These are phyloP conservation scores for Botrytis elliptica DNA, from an alignment of 2,329 filamentous ascomycete genomes.

Conservation along the genomic window DNA sequence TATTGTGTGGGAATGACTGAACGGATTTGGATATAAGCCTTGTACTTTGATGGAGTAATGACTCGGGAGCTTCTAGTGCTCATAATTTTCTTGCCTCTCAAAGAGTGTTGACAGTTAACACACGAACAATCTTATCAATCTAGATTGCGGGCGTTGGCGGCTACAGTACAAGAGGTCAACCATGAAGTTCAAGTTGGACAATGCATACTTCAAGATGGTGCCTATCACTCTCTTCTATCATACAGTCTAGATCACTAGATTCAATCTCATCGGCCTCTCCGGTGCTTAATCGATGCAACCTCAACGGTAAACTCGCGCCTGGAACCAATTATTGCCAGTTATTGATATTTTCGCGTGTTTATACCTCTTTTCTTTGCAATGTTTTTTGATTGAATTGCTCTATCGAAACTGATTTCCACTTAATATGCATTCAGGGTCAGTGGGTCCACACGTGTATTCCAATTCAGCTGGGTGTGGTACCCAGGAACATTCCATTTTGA, in stretches of 20 bases:
- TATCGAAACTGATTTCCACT: not conserved
- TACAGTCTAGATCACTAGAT: not conserved
- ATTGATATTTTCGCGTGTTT: not conserved
- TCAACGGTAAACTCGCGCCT: too few relatives aligned
- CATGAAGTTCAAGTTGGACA: not conserved
- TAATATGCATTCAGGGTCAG: not conserved
- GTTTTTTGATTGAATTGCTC: not conserved
- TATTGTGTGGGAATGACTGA: not conserved
- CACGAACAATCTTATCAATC: not conserved
- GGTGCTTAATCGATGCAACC: not conserved
- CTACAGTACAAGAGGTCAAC: not conserved
- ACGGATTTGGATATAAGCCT: not conserved
- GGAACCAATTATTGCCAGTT: not conserved
- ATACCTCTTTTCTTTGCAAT: not conserved
- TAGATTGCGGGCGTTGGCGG: not conserved
- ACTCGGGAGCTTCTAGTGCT: not conserved
- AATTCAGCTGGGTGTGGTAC: not conserved
- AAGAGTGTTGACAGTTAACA: not conserved
- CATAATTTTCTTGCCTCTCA: not conserved
- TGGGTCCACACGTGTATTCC: not conserved
- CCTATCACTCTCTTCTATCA: not conserved
- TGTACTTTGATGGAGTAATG: not conserved
- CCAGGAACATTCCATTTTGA: not conserved
- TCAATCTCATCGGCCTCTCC: not conserved
- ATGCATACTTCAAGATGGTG: not conserved